These are phyloP conservation scores for Dipodascus geniculatus DNA, from an alignment of 805 yeast genomes.

Conservation along the genomic window DNA sequence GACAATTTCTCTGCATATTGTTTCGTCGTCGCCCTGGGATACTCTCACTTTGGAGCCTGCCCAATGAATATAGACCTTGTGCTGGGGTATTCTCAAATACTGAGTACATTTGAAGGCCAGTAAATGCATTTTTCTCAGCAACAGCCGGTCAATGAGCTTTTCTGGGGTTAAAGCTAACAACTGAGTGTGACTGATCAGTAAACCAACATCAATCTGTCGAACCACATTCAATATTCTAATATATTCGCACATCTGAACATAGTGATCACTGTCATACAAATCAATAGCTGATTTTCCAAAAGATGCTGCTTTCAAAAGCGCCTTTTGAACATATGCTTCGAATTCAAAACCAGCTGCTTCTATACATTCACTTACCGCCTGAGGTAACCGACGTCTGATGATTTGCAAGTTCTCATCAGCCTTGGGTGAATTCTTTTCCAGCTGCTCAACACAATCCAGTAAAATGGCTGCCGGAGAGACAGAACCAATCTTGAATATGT, in stretches of 20 bases:
- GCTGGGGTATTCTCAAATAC: conserved; percentile 35
- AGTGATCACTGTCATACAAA: conserved; percentile 45
- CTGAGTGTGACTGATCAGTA: conserved; percentile 53
- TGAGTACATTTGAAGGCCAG: conserved; percentile 53
- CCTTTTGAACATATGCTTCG: conserved; percentile 69
- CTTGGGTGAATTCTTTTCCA: conserved; percentile 59
- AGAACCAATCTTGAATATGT: conserved; percentile 73
- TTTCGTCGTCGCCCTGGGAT: conserved; percentile 47
- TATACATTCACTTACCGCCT: conserved; percentile 63
- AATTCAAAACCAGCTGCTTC: conserved; percentile 69
- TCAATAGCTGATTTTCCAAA: conserved; percentile 66
- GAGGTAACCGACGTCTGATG: conserved; percentile 34
- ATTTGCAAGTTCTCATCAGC: conserved; percentile 65
- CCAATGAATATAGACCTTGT: conserved; percentile 63
- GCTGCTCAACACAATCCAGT: conserved; percentile 61
- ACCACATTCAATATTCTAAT: conserved; percentile 62
- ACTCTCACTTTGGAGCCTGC: conserved; percentile 56
- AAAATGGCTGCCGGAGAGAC: conserved; percentile 72
- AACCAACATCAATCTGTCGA: conserved; percentile 51
- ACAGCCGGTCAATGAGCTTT: conserved; percentile 42
- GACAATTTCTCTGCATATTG: conserved; percentile 39
- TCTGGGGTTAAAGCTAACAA: conserved; percentile 41
- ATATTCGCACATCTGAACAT: conserved; percentile 48
- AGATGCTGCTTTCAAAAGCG: conserved; percentile 64
- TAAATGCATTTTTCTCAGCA: conserved; percentile 46